Percentiles rank a stretch among this genome's conserved stretches.
Conservation (phyloP, 129 eudicot genomes). For the Helianthus tuberosus region DNA sequence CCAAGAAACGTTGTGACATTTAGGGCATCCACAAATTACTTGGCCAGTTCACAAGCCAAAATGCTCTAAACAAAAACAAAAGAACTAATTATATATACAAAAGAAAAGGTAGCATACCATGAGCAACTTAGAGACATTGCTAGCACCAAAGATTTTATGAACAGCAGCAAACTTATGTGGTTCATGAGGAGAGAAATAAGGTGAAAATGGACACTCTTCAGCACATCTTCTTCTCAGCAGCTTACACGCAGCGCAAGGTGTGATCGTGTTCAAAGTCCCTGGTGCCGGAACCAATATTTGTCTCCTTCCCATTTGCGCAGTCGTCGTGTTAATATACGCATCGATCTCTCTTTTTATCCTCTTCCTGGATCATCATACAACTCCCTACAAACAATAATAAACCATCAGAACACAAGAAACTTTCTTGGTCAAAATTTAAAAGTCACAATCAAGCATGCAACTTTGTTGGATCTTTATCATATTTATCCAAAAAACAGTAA, state of each 20-base stretch:
- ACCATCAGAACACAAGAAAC: not conserved
- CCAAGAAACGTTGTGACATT: too few species aligned
- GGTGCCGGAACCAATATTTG: conserved; percentile 41
- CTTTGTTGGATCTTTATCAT: not conserved
- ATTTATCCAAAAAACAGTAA: not conserved
- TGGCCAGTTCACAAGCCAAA: too few species aligned
- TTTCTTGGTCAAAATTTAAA: not conserved
- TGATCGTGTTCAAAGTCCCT: conserved; percentile 54
- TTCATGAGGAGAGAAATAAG: conserved; percentile 76
- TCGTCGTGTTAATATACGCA: conserved; percentile 23
- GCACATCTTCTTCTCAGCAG: conserved; percentile 68
- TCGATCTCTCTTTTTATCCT: conserved; percentile 45
- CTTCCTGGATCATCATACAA: conserved; percentile 49
- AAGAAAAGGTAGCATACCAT: conserved; percentile 35
- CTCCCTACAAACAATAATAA: conserved; percentile 32
- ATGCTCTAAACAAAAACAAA: too few species aligned
- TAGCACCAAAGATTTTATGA: conserved; percentile 75
- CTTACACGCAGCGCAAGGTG: conserved; percentile 80
- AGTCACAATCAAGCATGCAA: not conserved
- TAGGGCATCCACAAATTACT: too few species aligned
- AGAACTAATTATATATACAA: too few species aligned
- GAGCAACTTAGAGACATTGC: conserved; percentile 78
- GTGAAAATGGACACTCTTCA: conserved; percentile 76
- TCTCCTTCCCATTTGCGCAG: conserved; percentile 45
- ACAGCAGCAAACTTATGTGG: conserved; percentile 80